phyloP scores from a whole-genome alignment of 2,329 filamentous ascomycete species.

The Tolypocladium ovalisporum region DNA sequence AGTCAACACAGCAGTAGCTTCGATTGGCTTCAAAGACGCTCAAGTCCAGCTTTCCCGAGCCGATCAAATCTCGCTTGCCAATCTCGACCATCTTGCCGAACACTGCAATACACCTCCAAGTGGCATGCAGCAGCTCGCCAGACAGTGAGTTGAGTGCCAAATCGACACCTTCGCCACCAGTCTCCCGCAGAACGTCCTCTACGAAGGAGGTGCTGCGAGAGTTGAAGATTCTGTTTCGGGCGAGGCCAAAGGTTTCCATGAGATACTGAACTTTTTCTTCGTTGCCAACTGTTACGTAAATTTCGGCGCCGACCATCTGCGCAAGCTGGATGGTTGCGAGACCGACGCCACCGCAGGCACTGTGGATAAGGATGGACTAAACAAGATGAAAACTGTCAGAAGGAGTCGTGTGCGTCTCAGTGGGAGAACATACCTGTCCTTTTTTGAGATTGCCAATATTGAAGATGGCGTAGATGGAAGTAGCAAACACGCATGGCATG shows the following conservation, averaged over 20 bases:
- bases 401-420: no score
- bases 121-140: not conserved
- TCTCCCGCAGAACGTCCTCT: not conserved
- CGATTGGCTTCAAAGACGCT: not conserved
- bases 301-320: not conserved
- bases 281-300: not conserved
- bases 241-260: not conserved
- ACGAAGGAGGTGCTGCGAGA: not conserved
- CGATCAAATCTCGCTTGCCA: conserved; percentile 8
- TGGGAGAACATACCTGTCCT: not conserved
- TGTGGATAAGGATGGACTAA: not conserved
- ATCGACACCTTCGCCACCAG: not conserved
- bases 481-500: not conserved
- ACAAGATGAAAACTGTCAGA: not conserved
- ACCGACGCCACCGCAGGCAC: not conserved
- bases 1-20: not conserved
- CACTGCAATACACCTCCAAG: not conserved
- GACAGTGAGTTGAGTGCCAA: not conserved
- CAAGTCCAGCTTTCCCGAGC: not conserved
- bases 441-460: not conserved
- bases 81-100: conserved; percentile 4
- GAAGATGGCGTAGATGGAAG: not conserved
- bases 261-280: not conserved
- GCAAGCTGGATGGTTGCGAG: not conserved
- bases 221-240: not conserved